Conservation (phyloP, 352 stramenopile genomes). For the Phytophthora foliorum region DNA sequence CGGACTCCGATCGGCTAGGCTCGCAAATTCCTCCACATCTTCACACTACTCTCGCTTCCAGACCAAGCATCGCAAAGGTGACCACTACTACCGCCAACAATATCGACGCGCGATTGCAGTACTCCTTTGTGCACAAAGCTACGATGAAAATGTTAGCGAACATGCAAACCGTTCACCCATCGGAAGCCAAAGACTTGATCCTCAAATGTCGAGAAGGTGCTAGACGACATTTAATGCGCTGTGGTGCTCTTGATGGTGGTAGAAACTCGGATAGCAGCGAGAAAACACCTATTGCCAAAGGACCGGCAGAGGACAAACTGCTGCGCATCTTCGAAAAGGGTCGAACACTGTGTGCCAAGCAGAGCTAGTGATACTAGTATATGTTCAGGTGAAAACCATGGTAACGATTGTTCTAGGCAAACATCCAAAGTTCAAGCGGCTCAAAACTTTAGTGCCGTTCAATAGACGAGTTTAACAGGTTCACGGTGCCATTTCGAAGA, state of each 20-base stretch:
- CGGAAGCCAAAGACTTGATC: slow-evolving; percentile 72
- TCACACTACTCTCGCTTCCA: slow-evolving; percentile 10
- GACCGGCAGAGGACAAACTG: background rate
- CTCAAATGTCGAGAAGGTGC: slow-evolving; percentile 43
- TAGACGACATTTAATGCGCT: slow-evolving; percentile 35
- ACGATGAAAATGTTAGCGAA: slow-evolving; percentile 63
- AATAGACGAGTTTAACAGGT: no score
- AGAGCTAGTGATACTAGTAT: background rate
- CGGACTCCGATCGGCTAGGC: background rate
- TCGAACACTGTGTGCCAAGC: background rate
- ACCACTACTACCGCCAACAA: slow-evolving; percentile 6
- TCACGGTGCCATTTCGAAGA: slow-evolving; percentile 32
- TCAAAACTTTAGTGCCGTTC: no score
- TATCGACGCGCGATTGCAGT: slow-evolving; percentile 50
- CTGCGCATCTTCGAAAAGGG: slow-evolving; percentile 6
- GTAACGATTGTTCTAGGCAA: no score
- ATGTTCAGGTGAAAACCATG: background rate
- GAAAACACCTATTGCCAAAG: background rate
- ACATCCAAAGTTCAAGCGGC: no score
- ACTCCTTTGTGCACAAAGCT: slow-evolving; percentile 58
- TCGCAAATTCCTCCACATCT: background rate
- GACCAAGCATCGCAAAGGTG: slow-evolving; percentile 25
- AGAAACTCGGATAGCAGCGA: background rate
- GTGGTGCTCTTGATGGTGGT: background rate
- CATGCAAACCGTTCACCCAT: slow-evolving; percentile 46